A percentile compares a stretch with the other conserved stretches of the same genome.
Evolutionary conservation across 495 filamentous ascomycete species (phyloP).

Genomic region (Aspergillus carlsbadensis): DNA sequence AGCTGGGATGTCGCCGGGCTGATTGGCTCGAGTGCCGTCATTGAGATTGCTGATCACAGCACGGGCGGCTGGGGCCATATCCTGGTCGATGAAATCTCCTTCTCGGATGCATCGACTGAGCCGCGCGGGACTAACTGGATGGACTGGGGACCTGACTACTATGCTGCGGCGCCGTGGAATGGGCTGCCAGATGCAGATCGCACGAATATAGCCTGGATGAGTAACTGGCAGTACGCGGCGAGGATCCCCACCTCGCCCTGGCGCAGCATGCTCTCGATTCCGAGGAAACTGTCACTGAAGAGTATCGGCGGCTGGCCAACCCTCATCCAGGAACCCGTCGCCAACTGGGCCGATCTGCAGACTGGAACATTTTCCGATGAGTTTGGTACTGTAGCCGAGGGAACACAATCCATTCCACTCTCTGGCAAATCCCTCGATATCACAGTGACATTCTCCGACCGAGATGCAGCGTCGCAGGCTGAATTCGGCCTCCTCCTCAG

Average conservation of each 20-base stretch:
- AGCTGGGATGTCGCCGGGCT: neutral
- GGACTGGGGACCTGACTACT: constrained; percentile 59
- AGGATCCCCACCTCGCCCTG: constrained; percentile 42
- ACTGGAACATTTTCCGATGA: too few species aligned
- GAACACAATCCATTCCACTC: neutral
- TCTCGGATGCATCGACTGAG: too few species aligned
- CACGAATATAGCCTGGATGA: constrained; percentile 55
- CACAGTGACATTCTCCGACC: constrained; percentile 22
- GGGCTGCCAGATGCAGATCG: constrained; percentile 37
- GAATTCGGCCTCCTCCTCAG: constrained; percentile 27
- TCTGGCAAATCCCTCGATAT: constrained; percentile 23
- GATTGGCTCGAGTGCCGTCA: neutral
- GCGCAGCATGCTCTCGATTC: constrained; percentile 49
- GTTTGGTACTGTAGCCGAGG: neutral
- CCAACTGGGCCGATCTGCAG: constrained; percentile 1
- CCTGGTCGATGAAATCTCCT: neutral
- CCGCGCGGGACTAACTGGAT: constrained; percentile 29
- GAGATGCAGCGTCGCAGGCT: neutral
- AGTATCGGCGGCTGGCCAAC: constrained; percentile 17
- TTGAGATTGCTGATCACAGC: neutral
- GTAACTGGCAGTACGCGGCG: constrained; percentile 57
- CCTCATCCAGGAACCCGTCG: constrained; percentile 26
- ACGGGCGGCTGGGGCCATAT: neutral
- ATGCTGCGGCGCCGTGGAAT: constrained; percentile 54
- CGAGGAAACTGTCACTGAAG: constrained; percentile 37